Percentiles rank a stretch among this genome's conserved stretches.
Evolutionary conservation across 2,329 filamentous ascomycete genomes (phyloP).

Genomic region (Fusarium sulawesiense): DNA sequence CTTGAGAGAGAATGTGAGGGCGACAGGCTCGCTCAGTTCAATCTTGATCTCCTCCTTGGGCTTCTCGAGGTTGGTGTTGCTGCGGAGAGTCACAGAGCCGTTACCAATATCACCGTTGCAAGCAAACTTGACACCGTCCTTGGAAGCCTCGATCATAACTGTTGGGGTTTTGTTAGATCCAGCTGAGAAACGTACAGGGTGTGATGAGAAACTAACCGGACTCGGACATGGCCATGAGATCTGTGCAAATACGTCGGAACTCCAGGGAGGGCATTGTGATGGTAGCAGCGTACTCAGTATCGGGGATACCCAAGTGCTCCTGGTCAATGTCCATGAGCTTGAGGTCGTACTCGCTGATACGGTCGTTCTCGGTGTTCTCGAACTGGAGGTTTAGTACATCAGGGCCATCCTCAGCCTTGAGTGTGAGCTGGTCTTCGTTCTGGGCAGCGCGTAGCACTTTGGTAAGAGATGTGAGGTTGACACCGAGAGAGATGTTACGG

Average conservation of each 20-base stretch:
- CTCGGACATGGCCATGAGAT: slow-evolving; percentile 91
- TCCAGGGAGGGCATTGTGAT: slow-evolving; percentile 89
- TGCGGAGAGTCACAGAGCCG: slow-evolving; percentile 90
- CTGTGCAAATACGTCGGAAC: slow-evolving; percentile 94
- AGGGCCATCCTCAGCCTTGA: slow-evolving; percentile 97
- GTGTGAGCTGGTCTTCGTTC: slow-evolving; percentile 91
- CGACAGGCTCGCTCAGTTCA: slow-evolving; percentile 89
- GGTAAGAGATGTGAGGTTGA: slow-evolving; percentile 95
- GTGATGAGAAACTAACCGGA: slow-evolving; percentile 73
- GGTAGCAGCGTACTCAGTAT: slow-evolving; percentile 96
- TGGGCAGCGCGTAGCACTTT: slow-evolving; percentile 96
- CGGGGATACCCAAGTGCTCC: slow-evolving; percentile 97
- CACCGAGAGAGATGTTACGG: slow-evolving; percentile 96
- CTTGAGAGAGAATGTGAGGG: slow-evolving; percentile 97
- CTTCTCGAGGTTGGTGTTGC: slow-evolving; percentile 90
- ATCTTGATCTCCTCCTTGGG: slow-evolving; percentile 87
- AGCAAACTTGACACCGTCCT: slow-evolving; percentile 96
- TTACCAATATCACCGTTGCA: slow-evolving; percentile 96
- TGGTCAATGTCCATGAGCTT: slow-evolving; percentile 99
- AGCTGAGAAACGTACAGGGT: neutral
- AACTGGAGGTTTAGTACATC: slow-evolving; percentile 96
- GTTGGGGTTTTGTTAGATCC: slow-evolving; percentile 6
- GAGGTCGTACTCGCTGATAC: slow-evolving; percentile 98
- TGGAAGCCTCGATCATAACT: slow-evolving; percentile 96
- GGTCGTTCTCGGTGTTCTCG: slow-evolving; percentile 87